Evolutionary conservation across 192 early-diverging fungal species (phyloP).

Genomic region (Coemansia sp.): DNA sequence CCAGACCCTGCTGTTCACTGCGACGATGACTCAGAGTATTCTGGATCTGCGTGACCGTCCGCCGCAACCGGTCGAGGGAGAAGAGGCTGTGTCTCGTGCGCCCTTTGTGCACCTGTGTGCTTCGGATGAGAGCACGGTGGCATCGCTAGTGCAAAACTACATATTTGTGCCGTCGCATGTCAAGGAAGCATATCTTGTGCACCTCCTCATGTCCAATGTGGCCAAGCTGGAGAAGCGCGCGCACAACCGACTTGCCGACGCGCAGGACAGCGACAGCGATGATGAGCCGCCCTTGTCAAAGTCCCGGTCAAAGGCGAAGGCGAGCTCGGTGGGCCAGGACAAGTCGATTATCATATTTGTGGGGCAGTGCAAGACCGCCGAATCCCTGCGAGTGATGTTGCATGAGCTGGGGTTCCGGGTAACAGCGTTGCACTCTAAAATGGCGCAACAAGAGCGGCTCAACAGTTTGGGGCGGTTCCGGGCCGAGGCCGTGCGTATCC

Average conservation of each 20-base stretch:
- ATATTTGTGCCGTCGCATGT: conserved; percentile 93
- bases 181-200: conserved; percentile 83
- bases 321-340: conserved; percentile 39
- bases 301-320: neutral
- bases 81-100: neutral
- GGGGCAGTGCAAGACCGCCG: conserved; percentile 82
- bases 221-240: conserved; percentile 39
- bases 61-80: neutral
- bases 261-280: neutral
- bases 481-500: conserved; percentile 80
- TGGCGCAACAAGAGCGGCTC: conserved; percentile 91
- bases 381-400: conserved; percentile 83
- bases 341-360: conserved; percentile 96
- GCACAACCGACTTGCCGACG: conserved; percentile 38
- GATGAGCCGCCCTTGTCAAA: neutral
- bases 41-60: conserved; percentile 64
- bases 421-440: conserved; percentile 90
- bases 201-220: conserved; percentile 63
- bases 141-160: conserved; percentile 86
- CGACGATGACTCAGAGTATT: conserved; percentile 94
- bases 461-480: conserved; percentile 94
- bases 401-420: conserved; percentile 89
- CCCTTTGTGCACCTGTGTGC: conserved; percentile 54
- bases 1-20: conserved; percentile 95
- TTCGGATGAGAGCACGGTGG: conserved; percentile 71